phyloP scores from a whole-genome alignment of 495 filamentous ascomycete genomes.

The Aspergillus conjunctus region DNA sequence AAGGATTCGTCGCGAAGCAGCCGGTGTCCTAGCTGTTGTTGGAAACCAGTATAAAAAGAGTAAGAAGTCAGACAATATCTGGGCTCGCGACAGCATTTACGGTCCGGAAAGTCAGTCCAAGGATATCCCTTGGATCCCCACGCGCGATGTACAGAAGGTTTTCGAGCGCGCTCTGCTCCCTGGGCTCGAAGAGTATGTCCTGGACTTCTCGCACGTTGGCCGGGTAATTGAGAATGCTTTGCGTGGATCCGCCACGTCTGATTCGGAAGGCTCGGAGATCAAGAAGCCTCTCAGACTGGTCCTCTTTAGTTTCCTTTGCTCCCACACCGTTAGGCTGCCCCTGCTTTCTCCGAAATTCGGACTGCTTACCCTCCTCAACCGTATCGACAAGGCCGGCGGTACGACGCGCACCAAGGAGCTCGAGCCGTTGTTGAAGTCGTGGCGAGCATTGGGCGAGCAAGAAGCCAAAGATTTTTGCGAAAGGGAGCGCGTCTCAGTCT shows the following conservation, averaged over 20 bases:
- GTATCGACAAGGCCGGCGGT: conserved; percentile 65
- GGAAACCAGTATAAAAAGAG: conserved; percentile 50
- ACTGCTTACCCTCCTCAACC: conserved; percentile 70
- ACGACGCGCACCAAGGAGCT: conserved; percentile 69
- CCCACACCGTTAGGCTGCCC: conserved; percentile 69
- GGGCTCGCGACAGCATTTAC: conserved; percentile 61
- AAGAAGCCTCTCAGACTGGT: conserved; percentile 65
- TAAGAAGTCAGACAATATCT: conserved; percentile 43
- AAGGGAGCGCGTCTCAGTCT: conserved; percentile 61
- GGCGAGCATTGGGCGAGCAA: conserved; percentile 53
- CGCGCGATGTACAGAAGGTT: conserved; percentile 58
- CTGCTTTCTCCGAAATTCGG: conserved; percentile 65
- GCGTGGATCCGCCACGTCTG: conserved; percentile 44
- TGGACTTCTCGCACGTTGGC: conserved; percentile 68
- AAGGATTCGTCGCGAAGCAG: conserved; percentile 73
- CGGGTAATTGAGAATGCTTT: conserved; percentile 60
- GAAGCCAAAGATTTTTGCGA: conserved; percentile 49
- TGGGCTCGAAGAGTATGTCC: conserved; percentile 76
- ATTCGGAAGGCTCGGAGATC: conserved; percentile 54
- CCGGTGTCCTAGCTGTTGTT: conserved; percentile 57
- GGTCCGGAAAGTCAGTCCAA: conserved; percentile 51
- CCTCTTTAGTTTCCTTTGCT: conserved; percentile 73
- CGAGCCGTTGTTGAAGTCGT: conserved; percentile 66
- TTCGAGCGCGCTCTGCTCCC: conserved; percentile 66
- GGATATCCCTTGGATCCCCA: conserved; percentile 59